These are phyloP conservation scores for Nothopassalora personata DNA, from an alignment of 2,329 filamentous ascomycete species.

Conservation along the genomic window DNA sequence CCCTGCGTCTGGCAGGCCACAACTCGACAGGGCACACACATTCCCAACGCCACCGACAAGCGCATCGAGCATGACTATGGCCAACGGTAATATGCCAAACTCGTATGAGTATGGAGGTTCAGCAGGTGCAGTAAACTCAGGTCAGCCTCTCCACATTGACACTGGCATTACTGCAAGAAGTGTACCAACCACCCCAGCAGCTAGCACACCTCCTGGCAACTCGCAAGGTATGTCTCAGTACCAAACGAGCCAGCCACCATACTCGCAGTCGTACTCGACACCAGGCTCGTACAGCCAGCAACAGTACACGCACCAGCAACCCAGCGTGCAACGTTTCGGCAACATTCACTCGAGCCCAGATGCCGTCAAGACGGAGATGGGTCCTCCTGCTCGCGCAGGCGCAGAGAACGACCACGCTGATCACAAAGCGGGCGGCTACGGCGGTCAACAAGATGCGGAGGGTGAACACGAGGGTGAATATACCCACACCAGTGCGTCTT, in stretches of 20 bases:
- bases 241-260: conserved; percentile 58
- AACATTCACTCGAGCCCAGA: conserved; percentile 49
- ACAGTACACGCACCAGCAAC: conserved; percentile 52
- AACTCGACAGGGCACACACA: conserved; percentile 78
- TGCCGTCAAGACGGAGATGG: conserved; percentile 79
- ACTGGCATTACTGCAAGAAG: conserved; percentile 59
- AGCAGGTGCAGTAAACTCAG: conserved; percentile 47
- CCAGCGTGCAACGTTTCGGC: conserved; percentile 63
- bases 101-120: conserved; percentile 71
- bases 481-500: conserved; percentile 69
- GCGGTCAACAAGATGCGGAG: conserved; percentile 38
- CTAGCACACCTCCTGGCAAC: conserved; percentile 71
- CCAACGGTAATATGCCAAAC: conserved; percentile 66
- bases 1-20: conserved; percentile 58
- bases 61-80: conserved; percentile 71
- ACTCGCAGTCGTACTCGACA: conserved; percentile 75
- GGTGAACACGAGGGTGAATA: conserved; percentile 63
- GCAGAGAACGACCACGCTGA: conserved; percentile 59
- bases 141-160: conserved; percentile 74
- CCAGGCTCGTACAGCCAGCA: conserved; percentile 52
- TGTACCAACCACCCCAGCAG: conserved; percentile 85
- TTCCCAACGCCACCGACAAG: conserved; percentile 93
- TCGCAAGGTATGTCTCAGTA: conserved; percentile 74
- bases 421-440: conserved; percentile 60
- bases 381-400: conserved; percentile 64